Conservation (phyloP, 352 stramenopile genomes). For the Pseudoperonospora humuli region DNA sequence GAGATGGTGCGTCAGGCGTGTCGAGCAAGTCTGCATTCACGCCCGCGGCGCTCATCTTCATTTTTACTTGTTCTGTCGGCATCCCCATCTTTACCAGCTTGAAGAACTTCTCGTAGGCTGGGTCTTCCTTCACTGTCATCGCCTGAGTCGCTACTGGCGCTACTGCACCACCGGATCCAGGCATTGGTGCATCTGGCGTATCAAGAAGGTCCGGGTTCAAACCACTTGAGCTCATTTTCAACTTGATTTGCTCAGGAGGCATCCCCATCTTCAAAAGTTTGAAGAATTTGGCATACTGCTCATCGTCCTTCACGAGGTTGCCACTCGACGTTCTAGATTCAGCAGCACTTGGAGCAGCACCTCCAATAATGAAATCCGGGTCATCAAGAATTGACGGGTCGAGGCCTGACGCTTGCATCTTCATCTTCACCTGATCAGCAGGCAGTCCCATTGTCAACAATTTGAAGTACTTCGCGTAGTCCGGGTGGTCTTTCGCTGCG, state of each 20-base stretch:
- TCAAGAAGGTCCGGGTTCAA: constrained; percentile 89
- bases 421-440: constrained; percentile 78
- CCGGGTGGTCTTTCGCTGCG: constrained; percentile 58
- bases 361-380: constrained; percentile 58
- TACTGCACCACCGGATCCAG: constrained; percentile 30
- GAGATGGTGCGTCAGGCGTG: constrained; percentile 60
- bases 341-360: constrained; percentile 7
- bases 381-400: constrained; percentile 61
- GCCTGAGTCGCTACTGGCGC: constrained; percentile 3
- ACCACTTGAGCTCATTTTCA: constrained; percentile 92
- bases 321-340: constrained; percentile 6
- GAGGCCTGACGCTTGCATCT: constrained; percentile 69
- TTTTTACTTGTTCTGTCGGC: constrained; percentile 87
- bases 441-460: constrained; percentile 72
- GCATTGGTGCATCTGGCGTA: constrained; percentile 74
- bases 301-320: constrained; percentile 58
- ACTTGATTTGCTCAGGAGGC: constrained; percentile 89
- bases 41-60: constrained; percentile 84
- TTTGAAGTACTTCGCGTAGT: constrained; percentile 82
- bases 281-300: constrained; percentile 92
- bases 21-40: constrained; percentile 61
- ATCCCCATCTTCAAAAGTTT: constrained; percentile 95
- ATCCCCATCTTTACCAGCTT: constrained; percentile 91
- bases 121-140: constrained; percentile 89
- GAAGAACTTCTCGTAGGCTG: constrained; percentile 92